Base-by-base conservation (phyloP, 2,329 filamentous ascomycete species). In the Fusarium decemcellulare region DNA sequence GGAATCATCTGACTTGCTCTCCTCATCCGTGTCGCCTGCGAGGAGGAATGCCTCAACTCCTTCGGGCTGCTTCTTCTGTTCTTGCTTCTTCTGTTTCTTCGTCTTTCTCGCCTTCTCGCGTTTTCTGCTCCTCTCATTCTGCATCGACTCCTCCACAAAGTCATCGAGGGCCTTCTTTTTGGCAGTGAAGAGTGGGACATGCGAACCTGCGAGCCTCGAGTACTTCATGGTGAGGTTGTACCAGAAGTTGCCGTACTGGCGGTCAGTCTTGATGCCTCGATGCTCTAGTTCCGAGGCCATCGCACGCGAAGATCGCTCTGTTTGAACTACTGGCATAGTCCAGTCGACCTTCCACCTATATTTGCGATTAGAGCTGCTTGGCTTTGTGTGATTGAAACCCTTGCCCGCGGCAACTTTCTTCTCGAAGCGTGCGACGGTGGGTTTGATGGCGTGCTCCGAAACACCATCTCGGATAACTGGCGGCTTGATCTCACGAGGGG, bases 401-500 rank as follows among this genome's bases (percentile, higher is more conserved):
- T 75, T 62, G 9, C 60, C 48, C 10, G 59, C 63, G 14, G 68
- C 70, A 29, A 70, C 59, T 16, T 65, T 66, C 52, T 72, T 43
- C 54, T 72, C 56, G 27, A 76, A 68, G 9, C 56, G 32, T 16
- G 60, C 57, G 34, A 72, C 58, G 9, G 70, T 71, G 34, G 66
- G 65, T 47, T 75, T 76, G 52, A 73, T 71, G 2, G 74, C 68
- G 30, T 75, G 65, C 16, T 75, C 71, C 29, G 74, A 71, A 32
- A 70, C 65, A 12, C 67, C 61, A 47, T 76, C 71, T 30, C 72
- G 70, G 36, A 75, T 60, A 9, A 68, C 23, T 11, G 50, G n/a
- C 34, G 71, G 71, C 46, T 70, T 70, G 36, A 66, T 51, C 34
- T 65, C 59, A 44, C 60, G 53, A 2, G 43, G 11, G 14, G 52